Base-by-base conservation (phyloP, 768 basidiomycete species). In the Albatrellus ellisii region DNA sequence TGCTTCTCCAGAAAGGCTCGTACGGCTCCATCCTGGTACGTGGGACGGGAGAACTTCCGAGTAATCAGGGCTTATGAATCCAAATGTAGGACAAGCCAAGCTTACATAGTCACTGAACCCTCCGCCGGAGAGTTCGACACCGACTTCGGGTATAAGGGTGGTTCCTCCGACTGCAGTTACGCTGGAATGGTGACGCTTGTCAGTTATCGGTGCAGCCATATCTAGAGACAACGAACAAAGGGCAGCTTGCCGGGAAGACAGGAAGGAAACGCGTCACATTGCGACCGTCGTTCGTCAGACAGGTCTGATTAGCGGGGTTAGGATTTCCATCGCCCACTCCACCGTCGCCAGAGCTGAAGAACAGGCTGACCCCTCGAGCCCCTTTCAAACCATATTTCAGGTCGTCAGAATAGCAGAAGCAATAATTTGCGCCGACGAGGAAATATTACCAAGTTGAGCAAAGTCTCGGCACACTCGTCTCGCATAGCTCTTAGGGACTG, bases 81-180 rank as follows among this genome's bases (percentile, higher is more conserved):
- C 20, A 15, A 4, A 6, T 15, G 9, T 4, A n/a, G 17, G 24
- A n/a, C n/a, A 9, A 26, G 25, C 6, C 18, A 25, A 17, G 64
- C 69, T 49, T 10, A 80, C 79, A 38, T 74, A 70, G 48, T 81
- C 64, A 52, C 79, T 81, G 60, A 83, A 86, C 2, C 82, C 80
- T 26, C 83, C 83, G 1, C 79, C 77, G 10, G 78, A 81, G 62
- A 81, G 77, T 47, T 46, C 55, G 1, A 68, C 70, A 0, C 72
- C 74, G 11, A 64, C 63, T 55, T 85, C 81, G 0, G 78, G 80
- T 34, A 79, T 58, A 37, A 36, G 7, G 27, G 58, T 59, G 1
- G 82, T 84, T 4, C 73, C 82, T 9, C 82, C 82, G 2, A 86
- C 82, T 4, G 75, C 50, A 2, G 82, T 86, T 17, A 83, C 79